phyloP scores from a whole-genome alignment of 2,329 filamentous ascomycete species.

The Botrytis hyacinthi region DNA sequence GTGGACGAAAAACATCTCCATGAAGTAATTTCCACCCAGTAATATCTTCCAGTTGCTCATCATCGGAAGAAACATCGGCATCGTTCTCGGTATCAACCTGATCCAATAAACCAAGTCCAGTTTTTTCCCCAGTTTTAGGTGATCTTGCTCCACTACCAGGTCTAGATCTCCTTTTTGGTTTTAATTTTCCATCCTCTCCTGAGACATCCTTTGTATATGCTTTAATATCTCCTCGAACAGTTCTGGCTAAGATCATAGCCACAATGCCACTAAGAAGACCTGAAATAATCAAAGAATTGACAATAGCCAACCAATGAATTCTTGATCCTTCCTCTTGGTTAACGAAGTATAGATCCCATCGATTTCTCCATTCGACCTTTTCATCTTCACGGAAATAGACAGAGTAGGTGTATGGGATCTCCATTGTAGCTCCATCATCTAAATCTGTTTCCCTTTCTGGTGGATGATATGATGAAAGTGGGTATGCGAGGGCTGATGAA shows the following conservation, averaged over 20 bases:
- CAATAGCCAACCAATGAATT: slow-evolving; percentile 84
- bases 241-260: slow-evolving; percentile 76
- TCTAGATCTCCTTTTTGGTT: slow-evolving; percentile 49
- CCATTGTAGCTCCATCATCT: slow-evolving; percentile 64
- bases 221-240: slow-evolving; percentile 76
- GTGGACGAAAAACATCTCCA: slow-evolving; percentile 81
- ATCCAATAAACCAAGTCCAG: slow-evolving; percentile 56
- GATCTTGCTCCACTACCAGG: slow-evolving; percentile 43
- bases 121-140: slow-evolving; percentile 51
- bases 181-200: slow-evolving; percentile 64
- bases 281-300: slow-evolving; percentile 84
- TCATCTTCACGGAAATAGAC: slow-evolving; percentile 86
- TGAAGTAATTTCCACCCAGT: slow-evolving; percentile 88
- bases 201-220: slow-evolving; percentile 60
- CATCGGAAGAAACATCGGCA: slow-evolving; percentile 60
- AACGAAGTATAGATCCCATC: slow-evolving; percentile 88
- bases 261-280: slow-evolving; percentile 75
- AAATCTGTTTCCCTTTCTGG: slow-evolving; percentile 54
- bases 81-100: slow-evolving; percentile 54
- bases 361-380: slow-evolving; percentile 74
- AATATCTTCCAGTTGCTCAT: slow-evolving; percentile 73
- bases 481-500: slow-evolving; percentile 47
- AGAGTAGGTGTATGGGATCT: slow-evolving; percentile 83
- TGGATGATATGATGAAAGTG: slow-evolving; percentile 57
- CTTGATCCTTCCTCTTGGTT: slow-evolving; percentile 79